Evolutionary conservation across 1,284 basidiomycete species (phyloP).

Genomic region (Xerocomus minutiporus): DNA sequence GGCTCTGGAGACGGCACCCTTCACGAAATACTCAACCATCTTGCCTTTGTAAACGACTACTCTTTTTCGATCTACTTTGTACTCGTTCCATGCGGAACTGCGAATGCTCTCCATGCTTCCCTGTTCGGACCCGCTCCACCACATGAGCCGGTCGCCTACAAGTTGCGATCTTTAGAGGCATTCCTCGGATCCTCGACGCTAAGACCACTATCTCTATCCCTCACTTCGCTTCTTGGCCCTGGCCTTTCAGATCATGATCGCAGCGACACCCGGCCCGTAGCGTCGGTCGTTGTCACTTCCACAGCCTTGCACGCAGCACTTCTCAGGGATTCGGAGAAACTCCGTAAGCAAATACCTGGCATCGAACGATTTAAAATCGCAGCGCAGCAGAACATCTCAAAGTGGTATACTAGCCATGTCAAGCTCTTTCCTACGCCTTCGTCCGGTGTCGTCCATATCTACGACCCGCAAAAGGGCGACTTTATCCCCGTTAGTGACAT

Average conservation of each 20-base stretch:
- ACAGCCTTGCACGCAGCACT: slow-evolving; percentile 88
- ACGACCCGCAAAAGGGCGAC: slow-evolving; percentile 46
- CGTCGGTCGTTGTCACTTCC: slow-evolving; percentile 65
- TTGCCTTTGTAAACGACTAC: slow-evolving; percentile 37
- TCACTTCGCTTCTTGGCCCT: slow-evolving; percentile 42
- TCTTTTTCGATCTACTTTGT: slow-evolving; percentile 39
- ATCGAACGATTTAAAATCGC: slow-evolving; percentile 86
- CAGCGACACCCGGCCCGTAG: slow-evolving; percentile 22
- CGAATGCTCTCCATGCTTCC: slow-evolving; percentile 84
- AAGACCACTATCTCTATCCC: slow-evolving; percentile 55
- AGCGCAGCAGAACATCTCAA: slow-evolving; percentile 67
- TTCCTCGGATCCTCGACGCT: slow-evolving; percentile 39
- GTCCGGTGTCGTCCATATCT: slow-evolving; percentile 50
- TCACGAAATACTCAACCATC: slow-evolving; percentile 73
- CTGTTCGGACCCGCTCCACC: slow-evolving; percentile 44
- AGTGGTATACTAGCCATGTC: slow-evolving; percentile 68
- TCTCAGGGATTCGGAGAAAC: slow-evolving; percentile 72
- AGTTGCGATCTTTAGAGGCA: slow-evolving; percentile 50
- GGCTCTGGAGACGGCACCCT: slow-evolving; percentile 90
- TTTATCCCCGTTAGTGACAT: slow-evolving; percentile 49
- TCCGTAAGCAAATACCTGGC: slow-evolving; percentile 67
- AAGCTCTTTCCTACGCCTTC: slow-evolving; percentile 47
- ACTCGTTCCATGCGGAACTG: slow-evolving; percentile 83
- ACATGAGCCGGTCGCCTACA: slow-evolving; percentile 36
- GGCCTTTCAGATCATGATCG: slow-evolving; percentile 11